Evolutionary conservation across 306 rosid genomes (phyloP).

Genomic region (Herpetospermum pedunculosum): DNA sequence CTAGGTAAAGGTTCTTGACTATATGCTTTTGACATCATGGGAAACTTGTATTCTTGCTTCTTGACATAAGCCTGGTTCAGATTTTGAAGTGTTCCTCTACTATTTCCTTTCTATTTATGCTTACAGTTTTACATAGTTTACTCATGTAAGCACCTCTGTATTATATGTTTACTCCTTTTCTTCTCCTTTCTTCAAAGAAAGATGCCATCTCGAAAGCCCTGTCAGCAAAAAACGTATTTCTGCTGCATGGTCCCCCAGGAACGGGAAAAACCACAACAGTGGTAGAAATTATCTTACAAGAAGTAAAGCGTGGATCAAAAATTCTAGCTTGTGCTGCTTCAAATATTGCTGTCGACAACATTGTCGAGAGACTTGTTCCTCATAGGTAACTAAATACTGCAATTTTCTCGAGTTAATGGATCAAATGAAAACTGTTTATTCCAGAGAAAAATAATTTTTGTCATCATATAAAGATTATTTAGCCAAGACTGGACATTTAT

Average conservation of each 20-base stretch:
- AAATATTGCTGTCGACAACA: conserved; percentile 98
- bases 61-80: neutral
- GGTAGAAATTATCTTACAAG: conserved; percentile 92
- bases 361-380: conserved; percentile 84
- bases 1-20: neutral
- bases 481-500: neutral
- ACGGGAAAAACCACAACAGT: conserved; percentile 97
- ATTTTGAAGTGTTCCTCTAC: neutral
- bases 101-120: neutral
- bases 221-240: conserved; percentile 70
- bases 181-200: conserved; percentile 36
- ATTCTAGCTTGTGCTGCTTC: conserved; percentile 97
- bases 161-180: conserved; percentile 11
- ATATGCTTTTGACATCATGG: neutral
- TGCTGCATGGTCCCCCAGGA: conserved; percentile 99
- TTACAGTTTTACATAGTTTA: neutral
- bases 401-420: neutral
- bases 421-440: neutral
- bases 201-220: conserved; percentile 85
- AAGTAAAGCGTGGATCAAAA: conserved; percentile 92
- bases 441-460: neutral
- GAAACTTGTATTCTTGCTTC: neutral
- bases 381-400: conserved; percentile 41
- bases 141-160: conserved; percentile 1
- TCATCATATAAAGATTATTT: neutral